phyloP scores from a whole-genome alignment of 805 yeast genomes.

The Alloascoidea hylecoeti region DNA sequence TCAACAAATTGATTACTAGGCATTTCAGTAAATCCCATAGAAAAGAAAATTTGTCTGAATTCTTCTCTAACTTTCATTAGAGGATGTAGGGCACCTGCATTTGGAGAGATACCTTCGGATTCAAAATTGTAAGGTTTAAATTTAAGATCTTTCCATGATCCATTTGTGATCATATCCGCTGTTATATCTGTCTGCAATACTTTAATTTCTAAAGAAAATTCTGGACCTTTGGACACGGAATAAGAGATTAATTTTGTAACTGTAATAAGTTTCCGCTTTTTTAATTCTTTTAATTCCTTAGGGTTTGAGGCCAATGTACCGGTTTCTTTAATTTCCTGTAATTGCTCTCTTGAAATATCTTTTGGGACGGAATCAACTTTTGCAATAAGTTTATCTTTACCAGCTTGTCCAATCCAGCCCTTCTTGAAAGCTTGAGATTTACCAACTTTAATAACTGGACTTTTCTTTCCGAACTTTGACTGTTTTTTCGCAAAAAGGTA shows the following conservation, averaged over 20 bases:
- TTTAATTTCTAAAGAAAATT: conserved; percentile 69
- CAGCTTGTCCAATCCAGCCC: conserved; percentile 89
- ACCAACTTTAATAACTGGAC: conserved; percentile 78
- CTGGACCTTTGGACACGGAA: conserved; percentile 64
- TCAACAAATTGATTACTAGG: conserved; percentile 98
- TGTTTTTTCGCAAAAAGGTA: conserved; percentile 7
- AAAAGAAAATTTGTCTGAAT: conserved; percentile 93
- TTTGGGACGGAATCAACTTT: conserved; percentile 32
- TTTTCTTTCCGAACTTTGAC: conserved; percentile 30
- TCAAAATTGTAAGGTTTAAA: conserved; percentile 95
- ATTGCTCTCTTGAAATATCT: conserved; percentile 54
- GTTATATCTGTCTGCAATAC: conserved; percentile 89
- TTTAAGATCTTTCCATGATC: conserved; percentile 68
- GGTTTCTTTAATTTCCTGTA: conserved; percentile 38
- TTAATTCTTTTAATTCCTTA: conserved; percentile 69
- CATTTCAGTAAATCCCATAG: conserved; percentile 98
- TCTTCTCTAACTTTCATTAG: conserved; percentile 94
- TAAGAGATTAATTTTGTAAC: conserved; percentile 66
- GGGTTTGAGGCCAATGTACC: conserved; percentile 40
- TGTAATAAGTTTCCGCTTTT: conserved; percentile 79
- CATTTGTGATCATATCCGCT: conserved; percentile 75
- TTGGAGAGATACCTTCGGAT: conserved; percentile 82
- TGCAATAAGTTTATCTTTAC: conserved; percentile 62
- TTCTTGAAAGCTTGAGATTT: conserved; percentile 97
- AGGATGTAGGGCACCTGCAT: conserved; percentile 92